Percentiles rank a stretch among this genome's conserved stretches.
These are phyloP conservation scores for Saccharomycopsis capsularis DNA, from an alignment of 805 yeast species.

Conservation along the genomic window DNA sequence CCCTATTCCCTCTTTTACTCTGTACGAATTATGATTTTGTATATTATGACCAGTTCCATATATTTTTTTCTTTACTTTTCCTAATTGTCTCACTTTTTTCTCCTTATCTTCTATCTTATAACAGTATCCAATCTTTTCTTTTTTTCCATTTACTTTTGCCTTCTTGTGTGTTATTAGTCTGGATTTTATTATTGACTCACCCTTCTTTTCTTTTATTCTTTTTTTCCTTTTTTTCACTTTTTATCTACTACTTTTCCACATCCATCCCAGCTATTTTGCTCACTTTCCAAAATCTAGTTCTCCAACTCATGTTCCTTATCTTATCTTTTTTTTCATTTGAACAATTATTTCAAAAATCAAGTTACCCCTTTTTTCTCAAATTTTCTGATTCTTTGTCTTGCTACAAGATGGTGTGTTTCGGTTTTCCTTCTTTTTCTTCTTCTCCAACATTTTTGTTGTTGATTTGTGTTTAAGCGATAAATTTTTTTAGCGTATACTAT, in stretches of 20 bases:
- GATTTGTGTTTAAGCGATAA: too few relatives aligned
- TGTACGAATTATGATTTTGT: neutral
- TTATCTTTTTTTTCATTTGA: neutral
- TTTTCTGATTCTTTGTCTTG: neutral
- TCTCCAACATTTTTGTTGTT: neutral
- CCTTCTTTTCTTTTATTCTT: neutral
- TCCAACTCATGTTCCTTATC: neutral
- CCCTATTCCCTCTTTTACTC: neutral
- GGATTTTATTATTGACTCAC: neutral
- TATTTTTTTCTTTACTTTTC: too few relatives aligned
- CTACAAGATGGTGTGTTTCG: too few relatives aligned
- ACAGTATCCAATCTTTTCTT: neutral
- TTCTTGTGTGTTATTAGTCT: neutral
- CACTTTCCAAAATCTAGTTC: neutral
- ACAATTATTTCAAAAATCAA: neutral
- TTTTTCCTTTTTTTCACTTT: neutral
- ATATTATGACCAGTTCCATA: neutral
- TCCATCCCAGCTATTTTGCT: neutral
- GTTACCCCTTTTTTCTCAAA: constrained; percentile 3
- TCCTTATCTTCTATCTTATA: neutral
- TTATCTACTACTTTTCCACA: neutral
- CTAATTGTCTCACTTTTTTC: neutral
- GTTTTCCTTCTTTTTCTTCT: neutral
- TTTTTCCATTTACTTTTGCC: neutral
- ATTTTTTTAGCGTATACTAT: too few relatives aligned